Evolutionary conservation across 2,329 filamentous ascomycete species (phyloP).

Genomic region (Septoria linicola): DNA sequence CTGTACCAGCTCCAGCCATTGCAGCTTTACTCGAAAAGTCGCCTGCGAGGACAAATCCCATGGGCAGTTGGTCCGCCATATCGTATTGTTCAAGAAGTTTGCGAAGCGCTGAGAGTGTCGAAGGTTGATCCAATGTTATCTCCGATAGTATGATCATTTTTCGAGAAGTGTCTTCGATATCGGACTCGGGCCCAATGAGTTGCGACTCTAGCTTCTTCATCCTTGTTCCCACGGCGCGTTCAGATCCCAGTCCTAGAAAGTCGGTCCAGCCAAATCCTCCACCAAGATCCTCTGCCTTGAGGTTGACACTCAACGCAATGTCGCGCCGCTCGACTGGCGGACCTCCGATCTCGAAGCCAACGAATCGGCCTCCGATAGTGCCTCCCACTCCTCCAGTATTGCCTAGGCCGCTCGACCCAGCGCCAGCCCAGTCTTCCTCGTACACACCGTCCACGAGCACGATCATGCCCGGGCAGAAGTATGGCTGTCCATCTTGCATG

Average conservation of each 20-base stretch:
- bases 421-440: conserved; percentile 79
- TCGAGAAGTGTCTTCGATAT: conserved; percentile 33
- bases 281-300: conserved; percentile 57
- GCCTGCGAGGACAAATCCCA: conserved; percentile 79
- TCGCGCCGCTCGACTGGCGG: conserved; percentile 85
- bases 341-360: conserved; percentile 86
- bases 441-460: conserved; percentile 95
- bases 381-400: conserved; percentile 81
- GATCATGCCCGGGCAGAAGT: conserved; percentile 95
- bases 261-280: conserved; percentile 96
- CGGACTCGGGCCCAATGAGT: conserved; percentile 50
- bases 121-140: conserved; percentile 79
- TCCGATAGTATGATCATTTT: conserved; percentile 78
- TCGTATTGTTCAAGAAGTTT: conserved; percentile 77
- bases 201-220: conserved; percentile 79
- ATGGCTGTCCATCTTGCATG: conserved; percentile 75
- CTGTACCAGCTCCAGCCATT: conserved; percentile 65
- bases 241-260: conserved; percentile 87
- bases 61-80: conserved; percentile 60
- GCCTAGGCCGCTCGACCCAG: conserved; percentile 58
- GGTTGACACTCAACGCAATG: conserved; percentile 67
- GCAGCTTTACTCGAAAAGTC: conserved; percentile 68
- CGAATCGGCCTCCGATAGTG: conserved; percentile 86
- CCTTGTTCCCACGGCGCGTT: conserved; percentile 74
- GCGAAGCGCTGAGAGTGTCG: conserved; percentile 75